Percentiles rank a stretch among this genome's conserved stretches.
Evolutionary conservation across 1,284 basidiomycete genomes (phyloP).

Genomic region (Ustilago loliicola): DNA sequence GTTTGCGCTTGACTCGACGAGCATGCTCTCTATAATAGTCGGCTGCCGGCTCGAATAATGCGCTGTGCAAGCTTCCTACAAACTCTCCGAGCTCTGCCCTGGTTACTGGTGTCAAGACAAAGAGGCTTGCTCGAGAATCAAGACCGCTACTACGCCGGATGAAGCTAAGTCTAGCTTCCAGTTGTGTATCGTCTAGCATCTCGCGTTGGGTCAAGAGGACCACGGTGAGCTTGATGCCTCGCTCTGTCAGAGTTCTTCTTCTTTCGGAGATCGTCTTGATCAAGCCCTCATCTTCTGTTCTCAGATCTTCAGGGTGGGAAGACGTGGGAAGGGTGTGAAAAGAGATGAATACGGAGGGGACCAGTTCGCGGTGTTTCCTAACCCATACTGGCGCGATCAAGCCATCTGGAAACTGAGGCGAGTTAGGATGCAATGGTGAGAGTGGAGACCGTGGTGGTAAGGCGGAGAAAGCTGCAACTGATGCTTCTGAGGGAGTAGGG

Average conservation of each 20-base stretch:
- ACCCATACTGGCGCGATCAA: conserved; percentile 97
- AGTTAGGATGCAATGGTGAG: conserved; percentile 86
- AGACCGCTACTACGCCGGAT: conserved; percentile 88
- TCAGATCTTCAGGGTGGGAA: conserved; percentile 23
- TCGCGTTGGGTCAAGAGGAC: conserved; percentile 89
- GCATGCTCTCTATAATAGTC: conserved; percentile 94
- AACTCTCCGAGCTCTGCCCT: conserved; percentile 77
- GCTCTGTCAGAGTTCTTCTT: conserved; percentile 83
- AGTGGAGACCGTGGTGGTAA: conserved; percentile 81
- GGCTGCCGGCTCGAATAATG: conserved; percentile 85
- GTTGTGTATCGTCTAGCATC: conserved; percentile 76
- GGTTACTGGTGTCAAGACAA: conserved; percentile 89
- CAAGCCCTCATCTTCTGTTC: conserved; percentile 77
- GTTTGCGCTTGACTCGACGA: conserved; percentile 88
- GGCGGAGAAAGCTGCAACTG: conserved; percentile 40
- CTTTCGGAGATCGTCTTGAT: conserved; percentile 80
- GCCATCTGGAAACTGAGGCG: conserved; percentile 92
- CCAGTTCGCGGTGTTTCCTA: conserved; percentile 88
- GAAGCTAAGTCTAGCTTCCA: conserved; percentile 85
- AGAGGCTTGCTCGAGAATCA: conserved; percentile 89
- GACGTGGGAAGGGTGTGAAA: conserved; percentile 78
- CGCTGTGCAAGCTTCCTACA: conserved; percentile 80
- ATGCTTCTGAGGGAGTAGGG: conserved; percentile 12
- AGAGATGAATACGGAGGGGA: conserved; percentile 91
- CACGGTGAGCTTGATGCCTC: conserved; percentile 92